Evolutionary conservation across 2,329 filamentous ascomycete species (phyloP), one percentile per base, ranked within the genome.

Genomic region (Pseudogymnoascus sp.): DNA sequence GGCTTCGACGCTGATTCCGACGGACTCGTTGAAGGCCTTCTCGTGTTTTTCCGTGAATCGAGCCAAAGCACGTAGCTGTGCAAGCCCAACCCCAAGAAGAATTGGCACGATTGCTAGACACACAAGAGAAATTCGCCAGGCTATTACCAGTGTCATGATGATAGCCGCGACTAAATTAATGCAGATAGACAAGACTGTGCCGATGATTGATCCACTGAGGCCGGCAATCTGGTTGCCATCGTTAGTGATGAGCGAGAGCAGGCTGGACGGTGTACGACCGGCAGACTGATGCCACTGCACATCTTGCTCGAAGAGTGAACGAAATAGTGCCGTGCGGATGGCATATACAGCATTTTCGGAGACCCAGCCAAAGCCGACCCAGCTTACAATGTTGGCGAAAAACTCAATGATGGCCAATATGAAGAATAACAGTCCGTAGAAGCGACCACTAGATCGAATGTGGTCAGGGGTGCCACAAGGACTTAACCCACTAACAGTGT

Each of bases 41-140:
- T 85, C 81, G 66, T 89, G 85, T 12, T 82, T 80, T 61, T 82
- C 79, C 63, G 89, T 83, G 60, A 87, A 87, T 39, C 81, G 78
- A 2, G 82, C 80, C 1, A 90, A 79, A 3, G 85, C 80, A 2
- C 80, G 81, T 10, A 91, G 78, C 66, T 88, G 83, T 84, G 91
- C 84, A 65, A 89, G 79, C 0, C 88, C 88, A 0, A 86, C 81
- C 2, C 84, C 87, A 0, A 91, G 78, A 6, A 91, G 80, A 21
- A 91, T 74, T 0, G 89, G 89, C 0, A 91, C 84, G 6, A 84
- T 78, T 0, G 86, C 81, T 2, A 91, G 76, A 63, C 85, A 88
- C 4, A 91, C 88, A 8, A 92, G 72, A 0, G 88, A 87, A 63
- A 91, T 89, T 69, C 83, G 87, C 89, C 89, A 92, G 3, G 86